phyloP scores from a whole-genome alignment of 768 basidiomycete species.

The Trametes cinnabarina region DNA sequence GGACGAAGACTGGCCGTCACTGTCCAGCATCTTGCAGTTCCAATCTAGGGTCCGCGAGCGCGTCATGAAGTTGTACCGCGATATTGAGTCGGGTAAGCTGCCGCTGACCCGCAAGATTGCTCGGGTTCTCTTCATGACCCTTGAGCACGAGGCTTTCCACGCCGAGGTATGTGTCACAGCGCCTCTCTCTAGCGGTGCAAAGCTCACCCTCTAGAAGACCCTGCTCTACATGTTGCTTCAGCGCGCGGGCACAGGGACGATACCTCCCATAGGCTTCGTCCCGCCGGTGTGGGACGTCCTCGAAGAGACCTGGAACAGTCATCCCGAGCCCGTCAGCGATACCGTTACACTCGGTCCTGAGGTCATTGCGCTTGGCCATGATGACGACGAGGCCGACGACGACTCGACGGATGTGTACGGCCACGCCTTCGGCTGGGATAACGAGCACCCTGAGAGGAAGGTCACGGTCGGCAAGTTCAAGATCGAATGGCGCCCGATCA shows the following conservation, averaged over 20 bases:
- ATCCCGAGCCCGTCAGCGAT: slow-evolving; percentile 40
- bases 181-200: neutral
- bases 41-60: slow-evolving; percentile 75
- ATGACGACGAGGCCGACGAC: slow-evolving; percentile 79
- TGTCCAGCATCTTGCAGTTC: slow-evolving; percentile 70
- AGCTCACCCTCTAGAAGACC: slow-evolving; percentile 44
- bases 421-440: slow-evolving; percentile 94
- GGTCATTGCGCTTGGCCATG: slow-evolving; percentile 68
- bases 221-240: slow-evolving; percentile 94
- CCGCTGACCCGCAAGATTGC: slow-evolving; percentile 62
- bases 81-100: slow-evolving; percentile 52
- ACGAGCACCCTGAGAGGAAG: slow-evolving; percentile 70
- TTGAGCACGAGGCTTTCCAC: slow-evolving; percentile 89
- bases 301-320: slow-evolving; percentile 46
- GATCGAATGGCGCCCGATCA: slow-evolving; percentile 83
- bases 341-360: slow-evolving; percentile 60
- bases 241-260: slow-evolving; percentile 70
- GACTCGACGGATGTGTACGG: slow-evolving; percentile 38
- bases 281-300: slow-evolving; percentile 68
- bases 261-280: slow-evolving; percentile 74
- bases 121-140: slow-evolving; percentile 86
- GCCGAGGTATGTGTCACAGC: slow-evolving; percentile 50
- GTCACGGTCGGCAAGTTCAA: slow-evolving; percentile 67
- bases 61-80: slow-evolving; percentile 67
- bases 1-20: slow-evolving; percentile 84